Percentiles rank a stretch among this genome's conserved stretches.
phyloP scores from a whole-genome alignment of 208 protist species.

The Trypanosoma vivax region DNA sequence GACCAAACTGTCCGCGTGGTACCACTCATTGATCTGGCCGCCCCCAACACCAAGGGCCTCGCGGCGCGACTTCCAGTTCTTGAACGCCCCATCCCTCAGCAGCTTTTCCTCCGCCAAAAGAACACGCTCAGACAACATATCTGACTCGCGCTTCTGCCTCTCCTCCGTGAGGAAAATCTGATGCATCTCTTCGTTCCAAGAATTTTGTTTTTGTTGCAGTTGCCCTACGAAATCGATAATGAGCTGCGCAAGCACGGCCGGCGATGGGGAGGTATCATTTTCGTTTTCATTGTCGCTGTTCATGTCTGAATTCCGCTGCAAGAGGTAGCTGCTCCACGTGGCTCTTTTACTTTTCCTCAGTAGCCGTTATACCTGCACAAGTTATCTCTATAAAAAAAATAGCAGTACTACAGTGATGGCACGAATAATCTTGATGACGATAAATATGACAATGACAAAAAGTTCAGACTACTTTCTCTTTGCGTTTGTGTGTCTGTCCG shows the following conservation, averaged over 20 bases:
- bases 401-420: no score
- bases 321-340: background rate
- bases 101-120: slow-evolving; percentile 10
- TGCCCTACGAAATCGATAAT: slow-evolving; percentile 18
- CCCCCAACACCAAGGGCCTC: background rate
- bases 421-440: no score
- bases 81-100: slow-evolving; percentile 19
- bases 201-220: slow-evolving; percentile 20
- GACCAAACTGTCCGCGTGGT: slow-evolving; percentile 35
- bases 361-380: background rate
- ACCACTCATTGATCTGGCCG: slow-evolving; percentile 37
- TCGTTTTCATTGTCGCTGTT: background rate
- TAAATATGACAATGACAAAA: no score
- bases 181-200: slow-evolving; percentile 34
- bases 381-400: no score
- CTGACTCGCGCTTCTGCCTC: slow-evolving; percentile 16
- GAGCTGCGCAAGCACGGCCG: slow-evolving; percentile 5
- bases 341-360: background rate
- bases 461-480: no score
- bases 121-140: slow-evolving; percentile 19
- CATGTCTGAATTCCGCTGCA: background rate
- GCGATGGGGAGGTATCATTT: background rate
- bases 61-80: slow-evolving; percentile 27
- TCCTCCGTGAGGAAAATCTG: slow-evolving; percentile 25
- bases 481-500: no score